Base-by-base conservation (phyloP, 805 yeast species). In the Lipomyces starkeyi region DNA sequence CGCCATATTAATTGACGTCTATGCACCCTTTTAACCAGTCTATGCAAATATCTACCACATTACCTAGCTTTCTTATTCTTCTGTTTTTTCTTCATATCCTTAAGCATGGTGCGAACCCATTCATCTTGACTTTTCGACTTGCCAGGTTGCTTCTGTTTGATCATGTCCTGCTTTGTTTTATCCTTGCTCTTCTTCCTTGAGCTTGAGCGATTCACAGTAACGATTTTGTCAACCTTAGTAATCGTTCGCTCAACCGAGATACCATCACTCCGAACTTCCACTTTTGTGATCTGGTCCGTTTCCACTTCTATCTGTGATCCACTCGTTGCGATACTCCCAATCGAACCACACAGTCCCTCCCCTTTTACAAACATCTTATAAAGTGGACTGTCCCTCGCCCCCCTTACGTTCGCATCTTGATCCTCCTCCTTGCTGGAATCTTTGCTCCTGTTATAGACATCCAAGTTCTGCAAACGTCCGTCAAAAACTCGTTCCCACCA, bases 401-500 rank as follows among this genome's bases (percentile, higher is more conserved):
- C 80, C 4, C 76, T 58, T 8, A 73, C 61, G 11, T n/a, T 27
- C n/a, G 22, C 22, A 3, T 83, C 85, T 1, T 82, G 83, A 56
- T 80, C 80, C 57, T 80, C 82, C 34, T 83, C 86, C 1, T 76
- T 63, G 2, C 47, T 70, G 13, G 72, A 58, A 27, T 64, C 69
- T 2, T 49, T 35, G 22, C 62, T 70, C 22, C 63, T 73, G 17
- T 67, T 69, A 25, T 71, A 77, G 7, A 91, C 91, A 66, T 91
- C 92, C 61, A 95, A 77, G 8, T 87, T 85, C 75, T 91, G 91
- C 71, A 94, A 83, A 72, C 93, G 97, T 1, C 97, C 97, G 78
- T 94, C 98, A 80, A 95, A 95, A 58, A 94, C 82, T 71, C 91
- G 84, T 73, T 94, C 99, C 99, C 99, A 94, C 99, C 99, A 94